Evolutionary conservation across 1,139 yeast species (phyloP), one percentile per base, ranked within the genome.

Genomic region (Protomyces arabidopsidicola): DNA sequence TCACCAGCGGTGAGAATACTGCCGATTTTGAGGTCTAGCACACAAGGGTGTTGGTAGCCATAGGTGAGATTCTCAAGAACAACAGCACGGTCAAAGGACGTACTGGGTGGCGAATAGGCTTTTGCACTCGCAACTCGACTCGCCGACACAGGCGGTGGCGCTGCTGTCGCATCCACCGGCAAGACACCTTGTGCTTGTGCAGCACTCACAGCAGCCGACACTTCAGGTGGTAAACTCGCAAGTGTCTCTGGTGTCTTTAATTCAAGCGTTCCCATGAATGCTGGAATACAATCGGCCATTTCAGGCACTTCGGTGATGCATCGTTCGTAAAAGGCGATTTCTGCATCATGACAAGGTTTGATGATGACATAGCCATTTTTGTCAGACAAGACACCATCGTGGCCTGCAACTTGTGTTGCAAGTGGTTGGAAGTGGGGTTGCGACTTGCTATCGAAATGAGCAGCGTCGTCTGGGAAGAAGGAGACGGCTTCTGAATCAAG

Each of bases 1-100:
- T 76, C 75, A 2, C 78, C 79, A 74, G 91, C 98, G 70, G 87
- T 84, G 42, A 93, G 75, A 14, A 79, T 72, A 3, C 84, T 75
- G 0, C 98, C 98, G 5, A 93, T 78, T 72, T 93, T 93, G 62
- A 91, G 82, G 72, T 93, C 98, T 67, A 91, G 71, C 2, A 93
- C 81, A 65, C 88, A 82, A 0, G 98, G 98, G 58, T 77, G 75
- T 2, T 66, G 72, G 71, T 79, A 88, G 0, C 89, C 89, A 65
- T 81, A 74, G 58, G 87, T 77, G 3, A 86, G 74, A 72, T 91
- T 93, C 69, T 85, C 85, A 55, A 93, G 75, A n/a, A 91, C 95
- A n/a, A 90, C 73, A 10, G 70, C 73, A 65, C 64, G 53, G 9
- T 63, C 58, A 34, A 52, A 57, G 39, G 38, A 34, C 34, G 45